A percentile compares a stretch with the other conserved stretches of the same genome.
phyloP scores from a whole-genome alignment of 306 rosid species.

The Cucumis hystrix region DNA sequence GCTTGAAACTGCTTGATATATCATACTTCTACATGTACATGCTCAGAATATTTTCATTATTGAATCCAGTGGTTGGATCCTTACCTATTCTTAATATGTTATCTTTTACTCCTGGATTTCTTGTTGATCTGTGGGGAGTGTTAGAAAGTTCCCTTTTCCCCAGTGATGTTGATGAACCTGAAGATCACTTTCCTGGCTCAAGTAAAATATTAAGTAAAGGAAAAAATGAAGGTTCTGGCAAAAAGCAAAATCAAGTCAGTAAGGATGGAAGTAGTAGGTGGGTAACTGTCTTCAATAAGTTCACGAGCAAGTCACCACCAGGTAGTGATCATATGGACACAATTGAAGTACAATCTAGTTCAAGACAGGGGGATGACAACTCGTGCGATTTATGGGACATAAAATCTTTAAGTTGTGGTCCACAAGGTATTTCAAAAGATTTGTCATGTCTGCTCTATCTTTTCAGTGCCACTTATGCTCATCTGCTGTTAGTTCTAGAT shows the following conservation, averaged over 20 bases:
- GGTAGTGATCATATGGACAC: constrained; percentile 19
- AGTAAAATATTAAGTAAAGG: constrained; percentile 21
- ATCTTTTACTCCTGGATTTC: constrained; percentile 87
- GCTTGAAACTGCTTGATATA: constrained; percentile 53
- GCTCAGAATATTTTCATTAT: constrained; percentile 50
- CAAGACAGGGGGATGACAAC: constrained; percentile 33
- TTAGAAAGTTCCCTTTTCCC: constrained; percentile 54
- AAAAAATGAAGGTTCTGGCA: constrained; percentile 31
- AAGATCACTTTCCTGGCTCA: constrained; percentile 7
- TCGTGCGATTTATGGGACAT: constrained; percentile 67
- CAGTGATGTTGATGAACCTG: constrained; percentile 26
- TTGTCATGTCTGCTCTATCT: constrained; percentile 67
- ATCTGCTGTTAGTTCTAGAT: constrained; percentile 83
- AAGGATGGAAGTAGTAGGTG: constrained; percentile 65
- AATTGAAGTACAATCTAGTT: constrained; percentile 26
- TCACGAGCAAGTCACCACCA: constrained; percentile 63
- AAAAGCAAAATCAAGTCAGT: constrained; percentile 31
- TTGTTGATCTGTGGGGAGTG: constrained; percentile 54
- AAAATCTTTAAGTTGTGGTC: constrained; percentile 61
- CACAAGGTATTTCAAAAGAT: constrained; percentile 66
- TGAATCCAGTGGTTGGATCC: constrained; percentile 59
- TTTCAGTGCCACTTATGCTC: constrained; percentile 87
- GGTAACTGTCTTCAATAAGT: constrained; percentile 57
- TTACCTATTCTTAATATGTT: constrained; percentile 82
- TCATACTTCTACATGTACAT: constrained; percentile 64